Evolutionary conservation across 1,139 yeast genomes (phyloP).

Genomic region (Geotrichum restrictum): DNA sequence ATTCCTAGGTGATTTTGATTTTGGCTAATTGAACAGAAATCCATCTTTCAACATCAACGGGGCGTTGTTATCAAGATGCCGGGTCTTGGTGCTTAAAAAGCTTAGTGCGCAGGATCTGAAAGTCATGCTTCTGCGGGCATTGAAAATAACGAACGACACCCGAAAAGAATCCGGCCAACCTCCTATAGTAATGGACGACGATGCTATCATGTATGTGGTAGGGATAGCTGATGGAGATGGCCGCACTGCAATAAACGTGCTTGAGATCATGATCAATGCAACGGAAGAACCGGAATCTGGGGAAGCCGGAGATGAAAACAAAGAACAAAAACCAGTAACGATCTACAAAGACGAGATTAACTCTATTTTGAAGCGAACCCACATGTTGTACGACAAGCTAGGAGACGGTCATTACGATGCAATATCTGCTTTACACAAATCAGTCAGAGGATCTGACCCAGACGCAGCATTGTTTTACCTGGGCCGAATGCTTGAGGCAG

Average conservation of each 20-base stretch:
- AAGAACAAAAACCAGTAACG: neutral
- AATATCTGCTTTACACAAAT: conserved; percentile 89
- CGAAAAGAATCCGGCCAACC: conserved; percentile 41
- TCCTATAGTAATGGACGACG: conserved; percentile 49
- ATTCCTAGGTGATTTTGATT: neutral
- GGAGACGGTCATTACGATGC: conserved; percentile 95
- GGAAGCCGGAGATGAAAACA: conserved; percentile 13
- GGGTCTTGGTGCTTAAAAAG: conserved; percentile 76
- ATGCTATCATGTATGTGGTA: conserved; percentile 65
- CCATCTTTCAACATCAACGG: conserved; percentile 89
- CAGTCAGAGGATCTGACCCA: conserved; percentile 81
- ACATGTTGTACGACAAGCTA: conserved; percentile 71
- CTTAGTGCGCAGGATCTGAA: conserved; percentile 53
- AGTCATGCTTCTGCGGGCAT: conserved; percentile 58
- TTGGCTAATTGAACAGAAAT: conserved; percentile 40
- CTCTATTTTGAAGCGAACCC: conserved; percentile 47
- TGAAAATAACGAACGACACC: conserved; percentile 56
- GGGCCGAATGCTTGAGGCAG: conserved; percentile 82
- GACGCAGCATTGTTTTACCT: conserved; percentile 87
- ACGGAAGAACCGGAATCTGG: conserved; percentile 5
- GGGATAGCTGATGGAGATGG: conserved; percentile 87
- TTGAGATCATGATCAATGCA: conserved; percentile 50
- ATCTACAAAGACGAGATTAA: conserved; percentile 39
- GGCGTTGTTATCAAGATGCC: conserved; percentile 82
- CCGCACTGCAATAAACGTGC: conserved; percentile 69